Evolutionary conservation across 176 grass and related monocot species (phyloP), one percentile per base, ranked within the genome.

Genomic region (Secale cereale): DNA sequence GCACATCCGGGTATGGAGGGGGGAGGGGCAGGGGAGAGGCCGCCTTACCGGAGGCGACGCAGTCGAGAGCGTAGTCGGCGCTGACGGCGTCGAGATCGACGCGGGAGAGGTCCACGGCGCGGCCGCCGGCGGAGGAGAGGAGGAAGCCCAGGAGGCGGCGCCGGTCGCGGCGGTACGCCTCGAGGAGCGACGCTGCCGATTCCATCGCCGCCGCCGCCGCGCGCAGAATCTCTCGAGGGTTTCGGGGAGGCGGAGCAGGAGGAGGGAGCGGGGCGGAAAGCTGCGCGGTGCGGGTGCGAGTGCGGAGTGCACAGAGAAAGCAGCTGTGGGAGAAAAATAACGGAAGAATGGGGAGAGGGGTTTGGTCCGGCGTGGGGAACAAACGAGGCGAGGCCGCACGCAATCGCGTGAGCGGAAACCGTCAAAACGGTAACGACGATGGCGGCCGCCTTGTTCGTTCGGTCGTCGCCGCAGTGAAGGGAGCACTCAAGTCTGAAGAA

Each of bases 31-130:
- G 74, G 28, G n/a, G 41, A 12, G 31, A 50, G 1, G 0, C 16
- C 11, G 65, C 23, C 71, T 80, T 89, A 98, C 91, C 93, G 28
- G 86, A 89, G 65, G 86, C 76, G 54, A 98, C 57, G 89, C 91
- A 95, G 61, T 93, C 85, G 39, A 98, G 83, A 39, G 90, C 89
- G 65, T 95, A 93, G 86, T 95, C 89, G 66, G 87, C 87, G 87
- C 91, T 95, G 68, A 98, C 67, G 57, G 70, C 60, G 77, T 95
- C 93, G 81, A 95, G 89, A 85, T 98, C 95, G 73, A 98, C 57
- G 23, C 70, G 82, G 60, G 92, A 88, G 57, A 94, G 87, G 54
- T 91, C 92, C 36, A 92, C 56, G 7, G 80, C 85, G 78, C 65
- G 65, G 62, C 82, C 60, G 69, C 74, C 73, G 31, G 30, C 78